These are phyloP conservation scores for Paecilomyces fulvus DNA, from an alignment of 2,329 filamentous ascomycete genomes.

Conservation along the genomic window DNA sequence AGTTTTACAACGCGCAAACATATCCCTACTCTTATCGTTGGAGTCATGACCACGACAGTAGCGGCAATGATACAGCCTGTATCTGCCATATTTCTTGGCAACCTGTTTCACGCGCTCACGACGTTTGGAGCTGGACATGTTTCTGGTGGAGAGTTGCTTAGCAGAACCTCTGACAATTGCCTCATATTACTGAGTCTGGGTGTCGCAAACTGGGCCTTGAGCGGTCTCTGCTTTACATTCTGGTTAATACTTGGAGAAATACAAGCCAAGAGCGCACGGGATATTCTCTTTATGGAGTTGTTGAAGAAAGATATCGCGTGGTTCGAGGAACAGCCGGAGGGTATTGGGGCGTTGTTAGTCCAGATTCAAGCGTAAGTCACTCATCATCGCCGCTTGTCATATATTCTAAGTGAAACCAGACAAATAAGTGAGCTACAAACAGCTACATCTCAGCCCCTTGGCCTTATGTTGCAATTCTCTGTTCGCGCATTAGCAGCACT, in stretches of 20 bases:
- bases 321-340: slow-evolving; percentile 68
- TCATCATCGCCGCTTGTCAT: neutral
- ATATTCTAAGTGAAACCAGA: slow-evolving; percentile 36
- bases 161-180: slow-evolving; percentile 51
- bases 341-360: slow-evolving; percentile 62
- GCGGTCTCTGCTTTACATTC: slow-evolving; percentile 56
- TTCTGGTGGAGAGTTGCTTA: slow-evolving; percentile 44
- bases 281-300: slow-evolving; percentile 58
- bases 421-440: slow-evolving; percentile 75
- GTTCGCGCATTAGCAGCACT: slow-evolving; percentile 60
- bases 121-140: slow-evolving; percentile 52
- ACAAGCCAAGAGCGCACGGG: slow-evolving; percentile 60
- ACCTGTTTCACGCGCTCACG: slow-evolving; percentile 64
- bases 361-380: slow-evolving; percentile 61
- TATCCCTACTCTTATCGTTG: slow-evolving; percentile 44
- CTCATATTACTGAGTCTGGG: slow-evolving; percentile 57
- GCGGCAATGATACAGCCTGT: slow-evolving; percentile 57
- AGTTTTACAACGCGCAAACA: slow-evolving; percentile 61
- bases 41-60: slow-evolving; percentile 48
- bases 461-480: slow-evolving; percentile 56
- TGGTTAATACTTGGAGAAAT: slow-evolving; percentile 77
- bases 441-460: slow-evolving; percentile 71
- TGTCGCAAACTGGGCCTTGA: slow-evolving; percentile 56
- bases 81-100: slow-evolving; percentile 63
- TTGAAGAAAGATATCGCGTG: slow-evolving; percentile 68